Conservation (phyloP, 176 grass and related monocot genomes). For the Oryza glumipatula region DNA sequence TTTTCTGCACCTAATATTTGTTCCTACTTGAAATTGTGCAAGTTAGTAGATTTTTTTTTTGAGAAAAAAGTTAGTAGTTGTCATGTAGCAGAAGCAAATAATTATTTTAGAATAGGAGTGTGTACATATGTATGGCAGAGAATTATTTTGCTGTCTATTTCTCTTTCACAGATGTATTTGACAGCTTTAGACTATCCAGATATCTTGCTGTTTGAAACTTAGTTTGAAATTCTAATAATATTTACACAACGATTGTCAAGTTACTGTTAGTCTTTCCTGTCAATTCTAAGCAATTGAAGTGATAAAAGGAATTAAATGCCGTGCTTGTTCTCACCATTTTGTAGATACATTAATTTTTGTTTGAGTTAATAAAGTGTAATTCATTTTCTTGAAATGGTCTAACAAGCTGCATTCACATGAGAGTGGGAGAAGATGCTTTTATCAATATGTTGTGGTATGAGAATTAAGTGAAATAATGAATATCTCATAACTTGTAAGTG, state of each 20-base stretch:
- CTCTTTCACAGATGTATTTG: background rate
- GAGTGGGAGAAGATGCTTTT: background rate
- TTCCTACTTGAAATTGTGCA: background rate
- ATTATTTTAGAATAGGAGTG: background rate
- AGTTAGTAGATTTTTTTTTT: background rate
- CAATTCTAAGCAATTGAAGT: constrained; percentile 2
- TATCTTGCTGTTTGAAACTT: background rate
- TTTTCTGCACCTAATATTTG: background rate
- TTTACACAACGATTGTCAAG: background rate
- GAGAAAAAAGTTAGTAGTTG: background rate
- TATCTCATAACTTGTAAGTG: background rate
- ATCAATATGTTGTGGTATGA: constrained; percentile 8
- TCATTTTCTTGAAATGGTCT: constrained; percentile 24
- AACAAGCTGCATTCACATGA: background rate
- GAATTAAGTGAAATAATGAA: constrained; percentile 6
- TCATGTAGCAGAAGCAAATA: constrained; percentile 23
- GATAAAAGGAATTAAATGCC: background rate
- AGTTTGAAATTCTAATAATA: background rate
- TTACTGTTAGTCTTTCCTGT: background rate
- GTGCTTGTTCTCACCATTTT: background rate
- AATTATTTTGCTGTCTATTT: constrained; percentile 16
- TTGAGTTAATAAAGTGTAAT: constrained; percentile 6
- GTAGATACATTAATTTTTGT: background rate
- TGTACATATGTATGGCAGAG: constrained; percentile 3
- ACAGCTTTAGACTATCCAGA: constrained; percentile 12